These are phyloP conservation scores for Botrytis porri DNA, from an alignment of 2,329 filamentous ascomycete species.

Conservation along the genomic window DNA sequence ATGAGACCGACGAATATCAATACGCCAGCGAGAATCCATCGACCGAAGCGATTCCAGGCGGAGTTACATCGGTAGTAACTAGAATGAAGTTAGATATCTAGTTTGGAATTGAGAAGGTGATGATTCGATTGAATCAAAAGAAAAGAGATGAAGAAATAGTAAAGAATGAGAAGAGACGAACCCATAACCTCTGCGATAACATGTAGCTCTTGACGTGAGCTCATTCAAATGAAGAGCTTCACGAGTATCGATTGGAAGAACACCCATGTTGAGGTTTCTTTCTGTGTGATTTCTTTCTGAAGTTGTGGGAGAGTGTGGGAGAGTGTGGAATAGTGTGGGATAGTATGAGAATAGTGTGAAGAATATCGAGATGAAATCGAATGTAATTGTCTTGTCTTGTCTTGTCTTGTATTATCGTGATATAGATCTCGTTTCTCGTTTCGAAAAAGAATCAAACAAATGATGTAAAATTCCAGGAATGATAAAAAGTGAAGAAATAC, in stretches of 20 bases:
- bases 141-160: too few relatives aligned
- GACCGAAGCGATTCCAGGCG: conserved; percentile 26
- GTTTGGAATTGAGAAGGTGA: too few relatives aligned
- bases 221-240: conserved; percentile 12
- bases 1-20: conserved; percentile 26
- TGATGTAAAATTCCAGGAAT: neutral
- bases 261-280: neutral
- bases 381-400: neutral
- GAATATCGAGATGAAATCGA: neutral
- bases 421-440: too few relatives aligned
- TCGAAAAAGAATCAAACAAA: too few relatives aligned
- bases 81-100: neutral
- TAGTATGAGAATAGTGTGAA: neutral
- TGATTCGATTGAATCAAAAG: neutral
- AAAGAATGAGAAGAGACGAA: neutral
- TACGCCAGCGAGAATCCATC: conserved; percentile 29
- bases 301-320: neutral
- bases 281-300: neutral
- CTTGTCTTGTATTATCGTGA: too few relatives aligned
- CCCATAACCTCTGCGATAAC: neutral
- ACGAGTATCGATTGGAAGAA: conserved; percentile 18
- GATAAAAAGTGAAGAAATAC: neutral
- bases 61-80: conserved; percentile 19
- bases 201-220: conserved; percentile 8
- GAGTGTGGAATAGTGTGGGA: too few relatives aligned